Evolutionary conservation across 2,329 filamentous ascomycete species (phyloP).

Genomic region (Dactylellina sp.): DNA sequence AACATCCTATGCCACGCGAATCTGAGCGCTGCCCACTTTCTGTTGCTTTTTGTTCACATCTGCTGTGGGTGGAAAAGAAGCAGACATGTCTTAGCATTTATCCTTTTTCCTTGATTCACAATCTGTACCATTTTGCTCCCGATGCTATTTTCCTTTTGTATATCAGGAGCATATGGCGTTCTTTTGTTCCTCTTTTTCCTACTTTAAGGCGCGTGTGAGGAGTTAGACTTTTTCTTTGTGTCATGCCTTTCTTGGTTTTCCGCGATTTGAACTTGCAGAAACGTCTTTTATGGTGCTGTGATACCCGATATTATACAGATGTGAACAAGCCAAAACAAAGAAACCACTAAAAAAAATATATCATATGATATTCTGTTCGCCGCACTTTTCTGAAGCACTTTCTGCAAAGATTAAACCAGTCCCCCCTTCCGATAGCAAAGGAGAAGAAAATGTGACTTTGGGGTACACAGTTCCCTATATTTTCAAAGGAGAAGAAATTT

Average conservation of each 20-base stretch:
- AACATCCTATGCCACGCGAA: constrained; percentile 17
- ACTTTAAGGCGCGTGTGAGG: constrained; percentile 37
- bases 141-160: constrained; percentile 23
- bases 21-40: constrained; percentile 36
- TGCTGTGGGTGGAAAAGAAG: constrained; percentile 22
- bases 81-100: constrained; percentile 34
- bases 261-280: constrained; percentile 12
- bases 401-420: no score
- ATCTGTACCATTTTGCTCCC: constrained; percentile 6
- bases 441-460: no score
- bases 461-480: no score
- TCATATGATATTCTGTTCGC: background rate
- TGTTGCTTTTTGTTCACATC: constrained; percentile 9
- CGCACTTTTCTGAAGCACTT: no score
- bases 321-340: background rate
- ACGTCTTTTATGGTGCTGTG: constrained; percentile 33
- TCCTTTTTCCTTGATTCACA: background rate
- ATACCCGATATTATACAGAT: constrained; percentile 45
- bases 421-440: no score
- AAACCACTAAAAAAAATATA: constrained; percentile 7
- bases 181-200: constrained; percentile 5
- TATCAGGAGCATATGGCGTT: constrained; percentile 51
- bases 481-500: no score
- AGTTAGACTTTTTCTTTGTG: constrained; percentile 22
- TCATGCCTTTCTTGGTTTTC: background rate